Conservation (phyloP, 805 yeast genomes). For the Hanseniaspora mollemarum region DNA sequence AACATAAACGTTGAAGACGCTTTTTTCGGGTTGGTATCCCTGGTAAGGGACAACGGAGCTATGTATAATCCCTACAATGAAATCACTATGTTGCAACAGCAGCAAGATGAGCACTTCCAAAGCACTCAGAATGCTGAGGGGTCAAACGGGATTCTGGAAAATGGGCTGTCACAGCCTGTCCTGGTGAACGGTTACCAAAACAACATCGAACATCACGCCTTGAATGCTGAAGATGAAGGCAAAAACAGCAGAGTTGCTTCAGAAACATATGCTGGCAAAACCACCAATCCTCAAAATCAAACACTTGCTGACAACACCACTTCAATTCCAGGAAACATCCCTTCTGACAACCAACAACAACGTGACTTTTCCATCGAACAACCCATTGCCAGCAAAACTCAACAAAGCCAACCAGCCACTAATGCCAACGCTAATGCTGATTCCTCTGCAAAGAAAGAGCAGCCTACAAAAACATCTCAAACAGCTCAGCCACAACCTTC, state of each 20-base stretch:
- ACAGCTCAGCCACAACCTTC: conserved; percentile 1
- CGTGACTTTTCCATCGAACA: too few relatives aligned
- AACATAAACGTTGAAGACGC: conserved; percentile 82
- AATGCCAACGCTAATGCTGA: conserved; percentile 6
- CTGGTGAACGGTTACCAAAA: too few relatives aligned
- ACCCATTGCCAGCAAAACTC: conserved; percentile 1
- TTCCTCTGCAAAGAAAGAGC: not conserved
- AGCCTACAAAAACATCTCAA: conserved; percentile 3
- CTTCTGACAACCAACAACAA: too few relatives aligned
- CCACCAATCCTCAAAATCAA: too few relatives aligned
- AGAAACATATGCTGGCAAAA: too few relatives aligned
- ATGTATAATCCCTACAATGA: conserved; percentile 22
- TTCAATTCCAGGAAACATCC: too few relatives aligned
- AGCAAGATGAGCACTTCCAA: conserved; percentile 2
- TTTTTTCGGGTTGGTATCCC: conserved; percentile 56
- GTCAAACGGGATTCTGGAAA: not conserved
- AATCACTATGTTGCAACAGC: conserved; percentile 17
- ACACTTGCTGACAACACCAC: too few relatives aligned
- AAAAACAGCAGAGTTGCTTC: too few relatives aligned
- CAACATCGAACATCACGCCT: too few relatives aligned
- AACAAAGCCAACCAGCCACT: not conserved
- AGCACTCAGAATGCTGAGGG: not conserved
- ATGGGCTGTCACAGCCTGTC: too few relatives aligned
- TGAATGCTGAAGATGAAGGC: too few relatives aligned
- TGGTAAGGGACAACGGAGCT: conserved; percentile 36